A percentile compares a stretch with the other conserved stretches of the same genome.
Conservation (phyloP, 1,139 yeast genomes). For the Yamadazyma songkhlaensis region DNA sequence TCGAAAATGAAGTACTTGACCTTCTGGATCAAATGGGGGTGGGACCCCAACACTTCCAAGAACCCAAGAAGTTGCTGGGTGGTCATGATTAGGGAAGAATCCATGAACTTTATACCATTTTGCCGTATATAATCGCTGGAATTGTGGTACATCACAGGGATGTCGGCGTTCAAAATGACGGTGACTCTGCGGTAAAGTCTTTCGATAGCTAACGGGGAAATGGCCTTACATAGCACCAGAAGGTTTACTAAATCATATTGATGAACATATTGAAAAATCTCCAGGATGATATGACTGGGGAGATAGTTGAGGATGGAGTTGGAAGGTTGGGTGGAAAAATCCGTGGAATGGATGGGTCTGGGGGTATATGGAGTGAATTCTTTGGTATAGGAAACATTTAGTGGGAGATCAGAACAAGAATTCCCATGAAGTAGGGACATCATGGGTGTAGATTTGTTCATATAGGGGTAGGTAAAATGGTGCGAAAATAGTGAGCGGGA, state of each 20-base stretch:
- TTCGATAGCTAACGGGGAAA: conserved; percentile 23
- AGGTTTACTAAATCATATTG: conserved; percentile 32
- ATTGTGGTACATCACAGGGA: conserved; percentile 23
- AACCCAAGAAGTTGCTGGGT: conserved; percentile 20
- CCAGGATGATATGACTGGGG: conserved; percentile 13
- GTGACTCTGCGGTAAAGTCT: conserved; percentile 32
- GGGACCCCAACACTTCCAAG: conserved; percentile 18
- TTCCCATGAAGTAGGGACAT: no score
- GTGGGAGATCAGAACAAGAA: no score
- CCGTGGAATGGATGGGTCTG: not conserved
- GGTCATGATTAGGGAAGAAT: conserved; percentile 26
- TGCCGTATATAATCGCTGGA: conserved; percentile 21
- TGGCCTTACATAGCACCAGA: conserved; percentile 21
- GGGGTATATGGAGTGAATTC: no score
- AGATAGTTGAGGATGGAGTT: conserved; percentile 11
- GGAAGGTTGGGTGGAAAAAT: conserved; percentile 5
- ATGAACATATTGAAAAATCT: conserved; percentile 18
- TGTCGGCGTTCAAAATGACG: conserved; percentile 28
- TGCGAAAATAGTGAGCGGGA: no score
- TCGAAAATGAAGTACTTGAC: conserved; percentile 35
- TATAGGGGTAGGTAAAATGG: no score
- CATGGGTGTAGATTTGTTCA: no score
- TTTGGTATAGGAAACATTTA: no score
- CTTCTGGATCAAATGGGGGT: conserved; percentile 20
- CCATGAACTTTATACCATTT: conserved; percentile 32